Percentiles rank a stretch among this genome's conserved stretches.
Conservation (phyloP, 495 filamentous ascomycete species). For the Hypomontagnella submonticulosa region DNA sequence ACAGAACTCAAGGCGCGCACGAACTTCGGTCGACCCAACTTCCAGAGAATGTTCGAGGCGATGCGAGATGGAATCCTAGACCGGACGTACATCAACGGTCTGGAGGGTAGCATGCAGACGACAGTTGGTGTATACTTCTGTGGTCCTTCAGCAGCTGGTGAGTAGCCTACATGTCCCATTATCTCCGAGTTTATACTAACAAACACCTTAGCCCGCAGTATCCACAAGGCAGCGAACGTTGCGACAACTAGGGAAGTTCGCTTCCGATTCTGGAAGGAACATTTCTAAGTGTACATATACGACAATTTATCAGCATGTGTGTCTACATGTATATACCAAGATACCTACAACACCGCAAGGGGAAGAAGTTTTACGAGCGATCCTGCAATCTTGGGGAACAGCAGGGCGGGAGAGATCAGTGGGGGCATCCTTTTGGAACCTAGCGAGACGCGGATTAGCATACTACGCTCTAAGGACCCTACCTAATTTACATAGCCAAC, state of each 20-base stretch:
- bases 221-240: constrained; percentile 78
- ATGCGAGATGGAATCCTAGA: constrained; percentile 91
- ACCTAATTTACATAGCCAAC: constrained; percentile 30
- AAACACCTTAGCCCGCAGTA: constrained; percentile 75
- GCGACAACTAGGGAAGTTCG: constrained; percentile 79
- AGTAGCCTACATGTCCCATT: constrained; percentile 32
- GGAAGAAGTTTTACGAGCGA: constrained; percentile 11
- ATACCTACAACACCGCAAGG: constrained; percentile 21
- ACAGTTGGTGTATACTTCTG: constrained; percentile 99
- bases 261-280: constrained; percentile 99
- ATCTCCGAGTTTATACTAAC: constrained; percentile 42
- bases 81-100: constrained; percentile 82
- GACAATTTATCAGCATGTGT: constrained; percentile 27
- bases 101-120: constrained; percentile 77
- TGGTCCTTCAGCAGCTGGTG: constrained; percentile 67
- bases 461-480: constrained; percentile 23
- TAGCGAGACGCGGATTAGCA: constrained; percentile 17
- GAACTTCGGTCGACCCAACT: constrained; percentile 96
- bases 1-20: constrained; percentile 90
- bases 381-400: constrained; percentile 1
- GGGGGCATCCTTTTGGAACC: constrained; percentile 8
- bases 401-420: constrained; percentile 10
- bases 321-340: constrained; percentile 24
- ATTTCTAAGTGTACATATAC: constrained; percentile 61
- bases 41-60: constrained; percentile 78